Base-by-base conservation (phyloP, 106 monocot genomes). In the Allium cepa region DNA sequence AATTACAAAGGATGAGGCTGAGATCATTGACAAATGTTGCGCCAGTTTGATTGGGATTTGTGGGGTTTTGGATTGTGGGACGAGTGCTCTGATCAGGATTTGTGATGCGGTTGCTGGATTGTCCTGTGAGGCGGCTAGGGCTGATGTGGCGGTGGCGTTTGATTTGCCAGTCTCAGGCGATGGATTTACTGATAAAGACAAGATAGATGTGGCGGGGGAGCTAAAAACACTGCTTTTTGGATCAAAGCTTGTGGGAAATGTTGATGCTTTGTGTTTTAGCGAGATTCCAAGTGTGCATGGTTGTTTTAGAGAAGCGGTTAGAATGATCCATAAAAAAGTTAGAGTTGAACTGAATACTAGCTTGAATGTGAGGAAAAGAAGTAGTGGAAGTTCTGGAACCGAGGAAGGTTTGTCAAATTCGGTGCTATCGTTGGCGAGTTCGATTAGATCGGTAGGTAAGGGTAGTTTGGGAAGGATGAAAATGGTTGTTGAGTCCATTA, bases 71-170 rank as follows among this genome's bases (percentile, higher is more conserved):
- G 92, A 92, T 62, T 86, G 77, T 64, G 70, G 79, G 61, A 60
- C 87, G 0, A 79, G 89, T 2, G 73, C 77, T 8, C 57, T 99
- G 48, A 56, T 71, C 11, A 80, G 67, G 62, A 53, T 93, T 7
- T 66, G 77, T 11, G 97, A 99, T 60, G 87, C 85, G 8, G 93
- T 87, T 57, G 92, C 90, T 1, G 92, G 92, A 1, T 59, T 99
- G 49, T 90, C 97, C 1, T 92, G 87, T 59, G 97, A 99, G 75
- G 97, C 85, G 2, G 75, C 79, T 13, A 78, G 76, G 56, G 85
- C 74, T 64, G 87, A 87, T 28, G 49, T 60, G 13, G 68, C 72
- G 36, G 3, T 36, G 14, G 65, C 76, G 14, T 90, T 93, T 22
- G 93, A 93, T 61, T 83, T 73, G 60, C 62, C 80, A 1, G 71